Base-by-base conservation (phyloP, 805 yeast species). In the Metschnikowia gruessii region DNA sequence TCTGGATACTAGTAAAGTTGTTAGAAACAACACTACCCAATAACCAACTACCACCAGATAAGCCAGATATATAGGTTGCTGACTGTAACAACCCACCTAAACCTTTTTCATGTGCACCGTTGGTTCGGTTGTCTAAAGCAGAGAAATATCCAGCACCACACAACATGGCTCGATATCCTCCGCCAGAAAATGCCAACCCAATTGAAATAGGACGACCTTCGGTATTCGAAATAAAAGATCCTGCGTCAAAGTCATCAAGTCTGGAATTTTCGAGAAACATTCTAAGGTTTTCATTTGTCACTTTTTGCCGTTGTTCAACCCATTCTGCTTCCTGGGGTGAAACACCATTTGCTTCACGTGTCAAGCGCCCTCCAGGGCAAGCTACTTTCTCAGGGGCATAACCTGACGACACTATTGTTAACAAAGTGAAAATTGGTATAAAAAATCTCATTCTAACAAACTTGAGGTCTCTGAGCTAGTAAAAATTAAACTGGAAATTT, bases 1-100 rank as follows among this genome's bases (percentile, higher is more conserved):
- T 57, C 38, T 75, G 69, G 43, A 80, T 80, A 51, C 77, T 70
- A 40, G 72, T 60, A 68, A 81, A 87, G 36, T 78, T 80, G 22
- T 80, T 80, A 55, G 78, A 74, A 47, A 76, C 79, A 52, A 83
- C 71, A 33, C 87, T 66, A 2, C 51, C 51, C 39, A 49, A 31
- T 11, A 49, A 18, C 52, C 52, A 49, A 17, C 40, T 35, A 1
- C 52, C 52, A 4, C 52, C 52, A 5, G 48, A 42, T n/a, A 49
- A 35, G 1, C 50, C 50, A 9, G 50, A 16, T 28, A 49, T 31
- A 35, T 49, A 49, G 8, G 49, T 42, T 5, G 52, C 9, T 11
- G 52, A 28, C 22, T 49, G 50, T 17, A 49, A 42, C 17, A 49
- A 29, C 13, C 52, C 52, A 18, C 52, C 52, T 33, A 49, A 42